Evolutionary conservation across 495 filamentous ascomycete genomes (phyloP).

Genomic region (Neurospora sp.): DNA sequence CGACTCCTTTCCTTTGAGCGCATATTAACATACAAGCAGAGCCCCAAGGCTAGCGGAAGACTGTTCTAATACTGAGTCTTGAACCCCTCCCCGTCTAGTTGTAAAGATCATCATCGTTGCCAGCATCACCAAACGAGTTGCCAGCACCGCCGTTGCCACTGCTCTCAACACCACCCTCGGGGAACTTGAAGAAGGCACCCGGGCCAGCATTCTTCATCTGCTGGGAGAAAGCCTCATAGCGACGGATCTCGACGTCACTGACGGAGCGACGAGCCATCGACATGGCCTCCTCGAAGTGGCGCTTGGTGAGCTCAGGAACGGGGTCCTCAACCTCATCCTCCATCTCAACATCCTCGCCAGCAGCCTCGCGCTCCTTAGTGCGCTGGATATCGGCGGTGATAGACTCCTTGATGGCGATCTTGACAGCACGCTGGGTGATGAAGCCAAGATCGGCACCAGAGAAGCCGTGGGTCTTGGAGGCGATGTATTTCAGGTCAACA

Average conservation of each 20-base stretch:
- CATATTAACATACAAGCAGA: background rate
- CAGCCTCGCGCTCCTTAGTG: conserved; percentile 76
- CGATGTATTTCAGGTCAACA: conserved; percentile 84
- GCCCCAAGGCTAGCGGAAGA: background rate
- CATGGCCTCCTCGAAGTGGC: conserved; percentile 99
- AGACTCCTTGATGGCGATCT: conserved; percentile 98
- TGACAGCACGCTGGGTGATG: conserved; percentile 96
- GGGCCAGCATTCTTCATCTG: conserved; percentile 96
- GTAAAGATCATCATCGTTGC: conserved; percentile 84
- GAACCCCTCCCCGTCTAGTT: conserved; percentile 24
- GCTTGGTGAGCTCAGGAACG: conserved; percentile 90
- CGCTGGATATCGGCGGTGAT: conserved; percentile 84
- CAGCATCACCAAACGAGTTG: conserved; percentile 69
- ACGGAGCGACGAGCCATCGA: conserved; percentile 84
- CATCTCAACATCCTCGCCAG: conserved; percentile 68
- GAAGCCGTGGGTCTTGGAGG: conserved; percentile 96
- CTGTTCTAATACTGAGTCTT: background rate
- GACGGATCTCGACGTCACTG: conserved; percentile 89
- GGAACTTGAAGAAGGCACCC: conserved; percentile 96
- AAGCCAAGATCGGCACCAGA: conserved; percentile 99
- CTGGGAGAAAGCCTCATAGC: conserved; percentile 97
- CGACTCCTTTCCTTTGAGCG: background rate
- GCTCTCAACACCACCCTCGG: conserved; percentile 54
- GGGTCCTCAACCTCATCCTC: conserved; percentile 81
- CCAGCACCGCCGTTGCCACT: conserved; percentile 36